A percentile compares a stretch with the other conserved stretches of the same genome.
These are phyloP conservation scores for Beta vulgaris DNA, from an alignment of 148 eudicot genomes.

Conservation along the genomic window DNA sequence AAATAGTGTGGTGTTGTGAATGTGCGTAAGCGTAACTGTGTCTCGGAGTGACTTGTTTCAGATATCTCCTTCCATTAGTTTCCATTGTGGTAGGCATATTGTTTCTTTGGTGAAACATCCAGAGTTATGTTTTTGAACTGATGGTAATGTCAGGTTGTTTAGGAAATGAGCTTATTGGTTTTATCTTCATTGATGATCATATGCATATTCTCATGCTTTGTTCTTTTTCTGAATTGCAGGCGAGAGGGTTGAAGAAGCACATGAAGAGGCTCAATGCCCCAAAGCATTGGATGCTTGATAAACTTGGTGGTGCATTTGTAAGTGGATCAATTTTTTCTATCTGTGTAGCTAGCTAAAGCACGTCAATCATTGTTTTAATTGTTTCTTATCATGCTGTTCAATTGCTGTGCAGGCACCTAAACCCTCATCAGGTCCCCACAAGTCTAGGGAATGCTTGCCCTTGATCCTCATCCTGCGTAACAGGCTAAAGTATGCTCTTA, in stretches of 20 bases:
- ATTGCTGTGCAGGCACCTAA: conserved; percentile 43
- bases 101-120: neutral
- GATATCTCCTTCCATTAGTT: neutral
- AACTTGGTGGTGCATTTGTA: conserved; percentile 56
- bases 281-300: conserved; percentile 56
- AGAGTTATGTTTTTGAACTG: neutral
- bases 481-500: conserved; percentile 52
- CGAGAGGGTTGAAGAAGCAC: conserved; percentile 60
- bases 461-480: conserved; percentile 46
- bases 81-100: neutral
- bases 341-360: too few relatives aligned
- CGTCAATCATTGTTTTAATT: neutral
- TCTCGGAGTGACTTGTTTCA: neutral
- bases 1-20: too few relatives aligned
- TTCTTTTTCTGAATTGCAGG: conserved; percentile 24
- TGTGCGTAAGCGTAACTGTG: too few relatives aligned
- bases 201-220: neutral
- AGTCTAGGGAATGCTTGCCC: conserved; percentile 57
- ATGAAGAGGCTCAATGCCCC: conserved; percentile 71
- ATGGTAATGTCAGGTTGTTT: too few relatives aligned
- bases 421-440: conserved; percentile 62
- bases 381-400: neutral
- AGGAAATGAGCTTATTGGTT: too few relatives aligned
- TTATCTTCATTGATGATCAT: too few relatives aligned
- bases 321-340: neutral